Conservation (phyloP, 2,329 filamentous ascomycete genomes). For the Basipetospora sp. region DNA sequence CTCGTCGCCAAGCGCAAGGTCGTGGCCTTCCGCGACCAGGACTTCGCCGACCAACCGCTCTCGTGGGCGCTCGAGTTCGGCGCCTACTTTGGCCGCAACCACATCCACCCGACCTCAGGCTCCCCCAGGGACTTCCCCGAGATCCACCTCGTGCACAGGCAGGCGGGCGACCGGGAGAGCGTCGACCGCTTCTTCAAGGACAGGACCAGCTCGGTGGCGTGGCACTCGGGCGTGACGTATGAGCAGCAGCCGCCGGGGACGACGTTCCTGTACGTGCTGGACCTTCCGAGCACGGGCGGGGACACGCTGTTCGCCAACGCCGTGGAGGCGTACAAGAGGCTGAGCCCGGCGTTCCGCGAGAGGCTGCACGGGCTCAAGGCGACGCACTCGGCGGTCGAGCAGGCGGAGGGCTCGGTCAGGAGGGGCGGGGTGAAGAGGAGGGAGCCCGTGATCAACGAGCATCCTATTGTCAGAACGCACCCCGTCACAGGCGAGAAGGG, state of each 20-base stretch:
- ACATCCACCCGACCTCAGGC: slow-evolving; percentile 68
- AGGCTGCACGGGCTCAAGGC: slow-evolving; percentile 68
- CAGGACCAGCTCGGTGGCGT: slow-evolving; percentile 67
- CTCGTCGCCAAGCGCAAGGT: slow-evolving; percentile 66
- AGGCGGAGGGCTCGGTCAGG: slow-evolving; percentile 54
- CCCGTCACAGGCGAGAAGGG: slow-evolving; percentile 74
- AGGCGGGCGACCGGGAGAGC: slow-evolving; percentile 32
- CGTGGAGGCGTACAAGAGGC: slow-evolving; percentile 64
- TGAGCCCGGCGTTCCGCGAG: slow-evolving; percentile 66
- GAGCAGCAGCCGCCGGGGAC: slow-evolving; percentile 80
- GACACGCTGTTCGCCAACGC: slow-evolving; percentile 75
- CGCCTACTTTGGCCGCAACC: slow-evolving; percentile 64
- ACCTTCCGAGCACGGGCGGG: slow-evolving; percentile 63
- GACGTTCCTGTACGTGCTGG: slow-evolving; percentile 78
- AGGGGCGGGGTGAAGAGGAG: slow-evolving; percentile 58
- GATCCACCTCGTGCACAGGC: slow-evolving; percentile 65
- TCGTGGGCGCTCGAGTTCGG: slow-evolving; percentile 53
- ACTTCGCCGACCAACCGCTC: slow-evolving; percentile 57
- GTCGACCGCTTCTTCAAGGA: slow-evolving; percentile 46
- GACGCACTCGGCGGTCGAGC: slow-evolving; percentile 69
- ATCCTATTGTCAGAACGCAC: slow-evolving; percentile 70
- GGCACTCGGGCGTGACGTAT: slow-evolving; percentile 82
- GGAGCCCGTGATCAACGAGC: slow-evolving; percentile 58
- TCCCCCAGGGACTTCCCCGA: slow-evolving; percentile 60
- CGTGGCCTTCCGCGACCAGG: slow-evolving; percentile 62